A percentile compares a stretch with the other conserved stretches of the same genome.
phyloP scores from a whole-genome alignment of 768 basidiomycete species.

The Termitomyces eurrhizus region DNA sequence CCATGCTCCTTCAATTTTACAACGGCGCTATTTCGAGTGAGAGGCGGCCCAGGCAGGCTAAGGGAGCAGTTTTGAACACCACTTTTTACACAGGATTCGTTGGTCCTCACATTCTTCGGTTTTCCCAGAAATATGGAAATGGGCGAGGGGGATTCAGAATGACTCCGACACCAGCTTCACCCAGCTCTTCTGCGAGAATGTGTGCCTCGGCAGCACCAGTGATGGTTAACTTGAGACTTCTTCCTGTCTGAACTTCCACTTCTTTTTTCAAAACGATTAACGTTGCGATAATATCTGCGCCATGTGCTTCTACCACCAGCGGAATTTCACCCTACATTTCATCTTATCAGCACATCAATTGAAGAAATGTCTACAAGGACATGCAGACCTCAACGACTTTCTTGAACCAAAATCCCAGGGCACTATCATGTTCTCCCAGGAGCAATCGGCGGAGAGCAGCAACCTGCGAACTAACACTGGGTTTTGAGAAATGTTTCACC shows the following conservation, averaged over 20 bases:
- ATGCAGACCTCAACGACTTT: conserved; percentile 38
- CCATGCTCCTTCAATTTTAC: conserved; percentile 59
- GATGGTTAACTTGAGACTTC: conserved; percentile 52
- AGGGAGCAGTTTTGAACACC: background rate
- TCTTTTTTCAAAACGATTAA: conserved; percentile 67
- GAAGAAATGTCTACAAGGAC: background rate
- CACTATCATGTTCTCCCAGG: conserved; percentile 35
- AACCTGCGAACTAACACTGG: conserved; percentile 80
- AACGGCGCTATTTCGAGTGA: conserved; percentile 53
- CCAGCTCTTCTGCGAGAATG: conserved; percentile 66
- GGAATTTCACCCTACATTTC: conserved; percentile 57
- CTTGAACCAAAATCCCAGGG: conserved; percentile 40
- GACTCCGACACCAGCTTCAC: conserved; percentile 41
- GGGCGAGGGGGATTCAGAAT: conserved; percentile 55
- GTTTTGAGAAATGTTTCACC: conserved; percentile 43
- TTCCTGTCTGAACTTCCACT: conserved; percentile 44
- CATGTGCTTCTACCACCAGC: conserved; percentile 70
- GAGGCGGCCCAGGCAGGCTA: conserved; percentile 69
- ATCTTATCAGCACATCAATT: background rate
- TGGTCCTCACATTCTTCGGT: conserved; percentile 51
- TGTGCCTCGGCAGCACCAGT: conserved; percentile 65
- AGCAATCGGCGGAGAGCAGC: conserved; percentile 67
- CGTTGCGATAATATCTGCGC: conserved; percentile 80
- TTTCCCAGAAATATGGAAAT: conserved; percentile 74
- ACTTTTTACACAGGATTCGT: background rate